phyloP scores from a whole-genome alignment of 1,284 basidiomycete genomes.

The Cystobasidium pallidum region DNA sequence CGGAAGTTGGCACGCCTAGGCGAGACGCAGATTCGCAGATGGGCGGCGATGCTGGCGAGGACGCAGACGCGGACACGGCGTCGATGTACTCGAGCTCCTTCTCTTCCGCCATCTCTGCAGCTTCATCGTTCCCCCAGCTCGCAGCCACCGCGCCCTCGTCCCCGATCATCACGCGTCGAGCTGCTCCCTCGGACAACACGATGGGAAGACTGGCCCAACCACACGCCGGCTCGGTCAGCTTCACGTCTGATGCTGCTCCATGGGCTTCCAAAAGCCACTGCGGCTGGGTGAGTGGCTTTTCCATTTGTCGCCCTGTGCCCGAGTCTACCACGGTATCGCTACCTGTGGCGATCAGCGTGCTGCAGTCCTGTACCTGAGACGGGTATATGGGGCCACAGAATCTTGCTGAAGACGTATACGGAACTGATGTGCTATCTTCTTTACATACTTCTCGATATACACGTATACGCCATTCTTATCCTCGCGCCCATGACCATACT shows the following conservation, averaged over 20 bases:
- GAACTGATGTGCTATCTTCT: neutral
- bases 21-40: neutral
- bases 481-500: neutral
- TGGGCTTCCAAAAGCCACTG: slow-evolving; percentile 15
- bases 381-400: neutral
- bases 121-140: neutral
- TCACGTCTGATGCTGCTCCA: neutral
- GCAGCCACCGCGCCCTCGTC: neutral
- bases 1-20: neutral
- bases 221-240: slow-evolving; percentile 6
- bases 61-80: neutral
- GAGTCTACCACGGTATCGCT: too few relatives aligned
- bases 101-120: slow-evolving; percentile 1
- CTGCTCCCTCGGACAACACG: neutral
- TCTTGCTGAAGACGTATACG: neutral
- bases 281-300: slow-evolving; percentile 17
- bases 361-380: neutral
- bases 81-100: slow-evolving; percentile 19
- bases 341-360: slow-evolving; percentile 1
- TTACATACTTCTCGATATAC: too few relatives aligned
- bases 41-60: neutral
- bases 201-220: slow-evolving; percentile 19
- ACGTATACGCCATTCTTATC: too few relatives aligned
- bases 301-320: neutral
- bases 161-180: slow-evolving; percentile 12